Base-by-base conservation (phyloP, 257 asterid genomes). In the Jaltomata sinuosa region DNA sequence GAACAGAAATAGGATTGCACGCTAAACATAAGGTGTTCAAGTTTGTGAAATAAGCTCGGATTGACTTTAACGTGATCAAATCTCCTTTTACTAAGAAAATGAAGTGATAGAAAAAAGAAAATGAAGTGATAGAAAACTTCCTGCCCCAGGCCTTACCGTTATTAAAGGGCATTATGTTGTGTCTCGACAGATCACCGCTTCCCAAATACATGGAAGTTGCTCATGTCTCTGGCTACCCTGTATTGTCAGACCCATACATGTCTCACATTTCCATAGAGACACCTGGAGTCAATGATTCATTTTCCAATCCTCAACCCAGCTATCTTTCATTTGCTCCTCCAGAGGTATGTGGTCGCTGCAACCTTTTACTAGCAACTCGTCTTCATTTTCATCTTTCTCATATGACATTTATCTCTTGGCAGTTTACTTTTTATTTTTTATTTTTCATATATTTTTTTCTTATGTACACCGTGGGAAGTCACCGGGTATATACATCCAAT, bases 281-380 rank as follows among this genome's bases (percentile, higher is more conserved):
- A 82, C 95, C 97, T 65, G 94, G 95, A 85, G 31, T 50, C 22
- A 88, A 87, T 89, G 64, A 79, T 84, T 89, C 93, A 50, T 36
- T 84, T n/a, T 82, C 85, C 45, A 83, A 88, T 80, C 88, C 69
- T 78, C 89, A 89, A 11, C 82, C 87, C 85, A 87, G 90, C 89
- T 95, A 95, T 86, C 87, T 95, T 54, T 95, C 98, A 19, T 95
- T 93, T 85, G 95, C 98, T 79, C 98, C 98, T 82, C 98, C 98
- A 1, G 98, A 95, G 98, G 98, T 93, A 83, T 86, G 78, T 68
- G 79, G 57, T 83, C 78, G 38, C 31, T 82, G 85, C 71, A 8
- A 79, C 10, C 65, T 53, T 49, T 27, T 72, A 71, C 74, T 77
- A 16, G 79, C 50, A 68, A 59, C 12, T 50, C 47, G 45, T 84